Evolutionary conservation across 2,329 filamentous ascomycete genomes (phyloP).

Genomic region (Trichophyton rubrum): DNA sequence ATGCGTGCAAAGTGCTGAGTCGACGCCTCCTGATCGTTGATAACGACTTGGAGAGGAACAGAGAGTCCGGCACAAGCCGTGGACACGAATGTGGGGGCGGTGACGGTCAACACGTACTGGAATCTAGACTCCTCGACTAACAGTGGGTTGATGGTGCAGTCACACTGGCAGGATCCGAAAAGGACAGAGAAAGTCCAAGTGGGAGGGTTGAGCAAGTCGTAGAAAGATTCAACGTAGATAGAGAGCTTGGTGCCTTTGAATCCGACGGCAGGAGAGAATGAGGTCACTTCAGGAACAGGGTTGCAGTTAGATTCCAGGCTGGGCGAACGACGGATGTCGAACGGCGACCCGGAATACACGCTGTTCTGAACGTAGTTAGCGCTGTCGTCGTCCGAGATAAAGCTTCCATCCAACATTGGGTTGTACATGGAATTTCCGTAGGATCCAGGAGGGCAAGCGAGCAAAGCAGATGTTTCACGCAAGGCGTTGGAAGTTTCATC

Average conservation of each 20-base stretch:
- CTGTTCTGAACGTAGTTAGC: slow-evolving; percentile 29
- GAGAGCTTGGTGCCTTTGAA: slow-evolving; percentile 56
- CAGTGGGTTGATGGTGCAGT: slow-evolving; percentile 52
- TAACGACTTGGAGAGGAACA: slow-evolving; percentile 47
- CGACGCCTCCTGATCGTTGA: slow-evolving; percentile 46
- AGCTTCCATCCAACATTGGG: slow-evolving; percentile 30
- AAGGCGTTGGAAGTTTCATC: slow-evolving; percentile 17
- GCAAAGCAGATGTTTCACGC: slow-evolving; percentile 26
- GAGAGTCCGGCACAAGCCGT: slow-evolving; percentile 45
- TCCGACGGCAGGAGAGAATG: slow-evolving; percentile 58
- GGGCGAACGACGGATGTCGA: slow-evolving; percentile 52
- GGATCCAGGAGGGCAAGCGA: slow-evolving; percentile 26
- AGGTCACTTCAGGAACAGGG: slow-evolving; percentile 51
- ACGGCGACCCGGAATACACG: slow-evolving; percentile 33
- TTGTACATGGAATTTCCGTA: slow-evolving; percentile 31
- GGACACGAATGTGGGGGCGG: slow-evolving; percentile 54
- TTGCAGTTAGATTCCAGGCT: slow-evolving; percentile 53
- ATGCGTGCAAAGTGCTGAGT: slow-evolving; percentile 42
- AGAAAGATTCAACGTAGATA: slow-evolving; percentile 61
- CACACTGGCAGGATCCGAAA: slow-evolving; percentile 66
- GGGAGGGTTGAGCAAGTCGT: slow-evolving; percentile 55
- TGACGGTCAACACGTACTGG: slow-evolving; percentile 58
- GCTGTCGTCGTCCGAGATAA: slow-evolving; percentile 30
- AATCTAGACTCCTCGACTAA: slow-evolving; percentile 47
- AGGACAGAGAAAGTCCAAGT: slow-evolving; percentile 47